Evolutionary conservation across 2,329 filamentous ascomycete genomes (phyloP).

Genomic region (Sclerotinia nivalis): DNA sequence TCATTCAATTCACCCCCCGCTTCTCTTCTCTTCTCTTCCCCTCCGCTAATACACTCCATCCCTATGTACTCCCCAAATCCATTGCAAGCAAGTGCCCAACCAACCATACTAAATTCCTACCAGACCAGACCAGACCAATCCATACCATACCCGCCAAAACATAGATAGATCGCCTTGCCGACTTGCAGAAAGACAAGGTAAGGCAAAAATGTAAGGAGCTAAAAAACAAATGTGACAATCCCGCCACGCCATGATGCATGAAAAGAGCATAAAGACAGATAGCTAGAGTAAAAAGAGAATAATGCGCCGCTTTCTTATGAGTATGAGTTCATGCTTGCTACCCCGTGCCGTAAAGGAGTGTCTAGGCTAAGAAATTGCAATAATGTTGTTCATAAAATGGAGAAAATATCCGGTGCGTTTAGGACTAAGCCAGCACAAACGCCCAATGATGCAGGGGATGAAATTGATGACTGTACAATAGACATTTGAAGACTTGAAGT

Average conservation of each 20-base stretch:
- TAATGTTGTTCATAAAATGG: neutral
- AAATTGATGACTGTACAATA: slow-evolving; percentile 12
- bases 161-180: neutral
- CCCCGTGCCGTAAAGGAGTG: neutral
- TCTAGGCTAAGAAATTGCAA: neutral
- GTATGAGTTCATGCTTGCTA: neutral
- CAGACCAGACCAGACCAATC: slow-evolving; percentile 5
- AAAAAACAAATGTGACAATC: slow-evolving; percentile 8
- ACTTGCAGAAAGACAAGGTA: neutral
- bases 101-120: slow-evolving; percentile 11
- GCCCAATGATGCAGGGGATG: slow-evolving; percentile 8
- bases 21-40: neutral
- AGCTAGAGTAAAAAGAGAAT: neutral
- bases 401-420: neutral
- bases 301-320: neutral
- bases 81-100: neutral
- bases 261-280: neutral
- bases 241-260: slow-evolving; percentile 9
- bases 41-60: slow-evolving; percentile 3
- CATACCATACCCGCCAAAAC: slow-evolving; percentile 12
- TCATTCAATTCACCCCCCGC: neutral
- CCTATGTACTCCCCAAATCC: slow-evolving; percentile 14
- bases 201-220: slow-evolving; percentile 6
- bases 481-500: neutral
- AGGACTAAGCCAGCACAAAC: neutral